These are phyloP conservation scores for Albifimbria verrucaria DNA, from an alignment of 2,329 filamentous ascomycete species.

Conservation along the genomic window DNA sequence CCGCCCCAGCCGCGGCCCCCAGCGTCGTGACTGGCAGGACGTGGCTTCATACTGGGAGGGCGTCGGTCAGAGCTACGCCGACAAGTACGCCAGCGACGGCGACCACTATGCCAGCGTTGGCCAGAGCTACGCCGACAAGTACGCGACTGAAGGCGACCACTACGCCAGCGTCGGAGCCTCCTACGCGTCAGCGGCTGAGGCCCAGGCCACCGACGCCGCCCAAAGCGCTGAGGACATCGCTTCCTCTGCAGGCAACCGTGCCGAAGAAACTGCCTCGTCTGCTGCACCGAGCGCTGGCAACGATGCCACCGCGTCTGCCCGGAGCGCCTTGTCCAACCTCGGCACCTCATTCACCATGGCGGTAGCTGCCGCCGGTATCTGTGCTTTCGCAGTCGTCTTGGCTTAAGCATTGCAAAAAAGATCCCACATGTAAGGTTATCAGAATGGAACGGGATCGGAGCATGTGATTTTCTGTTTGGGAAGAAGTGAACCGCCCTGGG, in stretches of 20 bases:
- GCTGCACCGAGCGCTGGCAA: slow-evolving; percentile 9
- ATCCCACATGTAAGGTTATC: neutral
- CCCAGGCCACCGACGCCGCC: slow-evolving; percentile 1
- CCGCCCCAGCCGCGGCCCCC: neutral
- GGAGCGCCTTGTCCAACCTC: slow-evolving; percentile 13
- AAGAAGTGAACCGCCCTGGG: neutral
- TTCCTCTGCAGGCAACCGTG: slow-evolving; percentile 6
- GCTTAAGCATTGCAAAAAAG: slow-evolving; percentile 8
- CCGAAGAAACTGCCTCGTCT: slow-evolving; percentile 1
- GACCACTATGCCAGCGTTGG: neutral
- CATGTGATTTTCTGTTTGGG: neutral
- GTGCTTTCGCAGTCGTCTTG: slow-evolving; percentile 19
- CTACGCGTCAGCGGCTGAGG: neutral
- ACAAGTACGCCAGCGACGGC: neutral
- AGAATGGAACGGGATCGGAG: neutral
- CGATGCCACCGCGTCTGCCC: slow-evolving; percentile 7
- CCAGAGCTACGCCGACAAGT: neutral
- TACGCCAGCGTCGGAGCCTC: neutral
- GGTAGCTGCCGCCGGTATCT: slow-evolving; percentile 18
- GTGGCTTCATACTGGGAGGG: neutral
- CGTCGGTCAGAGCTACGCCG: neutral
- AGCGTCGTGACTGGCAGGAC: neutral
- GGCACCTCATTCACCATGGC: slow-evolving; percentile 9
- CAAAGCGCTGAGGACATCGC: slow-evolving; percentile 6
- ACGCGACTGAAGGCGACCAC: neutral